Percentiles rank a stretch among this genome's conserved stretches.
Conservation (phyloP, 139 green algal species). For the Axilococcus clingmanii region DNA sequence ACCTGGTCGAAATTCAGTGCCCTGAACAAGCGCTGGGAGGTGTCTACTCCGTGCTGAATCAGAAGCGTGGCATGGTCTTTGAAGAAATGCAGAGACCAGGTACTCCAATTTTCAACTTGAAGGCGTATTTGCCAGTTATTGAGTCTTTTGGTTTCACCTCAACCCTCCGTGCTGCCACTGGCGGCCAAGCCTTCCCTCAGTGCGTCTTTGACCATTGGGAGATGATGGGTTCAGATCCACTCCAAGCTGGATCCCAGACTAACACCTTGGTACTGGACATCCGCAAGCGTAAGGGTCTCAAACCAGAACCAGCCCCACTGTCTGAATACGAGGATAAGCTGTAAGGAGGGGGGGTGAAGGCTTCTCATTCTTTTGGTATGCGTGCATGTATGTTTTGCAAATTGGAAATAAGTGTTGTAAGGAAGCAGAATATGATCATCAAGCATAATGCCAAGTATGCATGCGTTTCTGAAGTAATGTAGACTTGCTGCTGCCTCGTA, state of each 20-base stretch:
- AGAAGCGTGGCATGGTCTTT: conserved; percentile 98
- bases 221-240: conserved; percentile 67
- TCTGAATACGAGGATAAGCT: conserved; percentile 98
- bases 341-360: conserved; percentile 29
- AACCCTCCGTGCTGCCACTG: conserved; percentile 87
- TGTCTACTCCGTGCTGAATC: conserved; percentile 95
- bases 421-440: too few species aligned
- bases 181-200: conserved; percentile 96
- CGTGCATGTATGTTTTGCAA: not conserved
- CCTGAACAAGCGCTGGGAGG: conserved; percentile 88
- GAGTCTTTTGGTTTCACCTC: conserved; percentile 98
- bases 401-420: too few species aligned
- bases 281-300: conserved; percentile 95
- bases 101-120: conserved; percentile 99
- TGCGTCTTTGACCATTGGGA: conserved; percentile 99
- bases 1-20: conserved; percentile 99
- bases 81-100: conserved; percentile 96
- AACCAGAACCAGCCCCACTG: conserved; percentile 62
- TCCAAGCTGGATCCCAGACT: conserved; percentile 58
- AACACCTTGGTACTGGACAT: conserved; percentile 75
- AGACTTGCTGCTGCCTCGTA: too few species aligned
- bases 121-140: conserved; percentile 95
- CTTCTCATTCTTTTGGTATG: too few species aligned
- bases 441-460: too few species aligned
- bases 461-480: too few species aligned